Percentiles rank a stretch among this genome's conserved stretches.
phyloP scores from a whole-genome alignment of 1,284 basidiomycete genomes.

The Moniliella sp. region DNA sequence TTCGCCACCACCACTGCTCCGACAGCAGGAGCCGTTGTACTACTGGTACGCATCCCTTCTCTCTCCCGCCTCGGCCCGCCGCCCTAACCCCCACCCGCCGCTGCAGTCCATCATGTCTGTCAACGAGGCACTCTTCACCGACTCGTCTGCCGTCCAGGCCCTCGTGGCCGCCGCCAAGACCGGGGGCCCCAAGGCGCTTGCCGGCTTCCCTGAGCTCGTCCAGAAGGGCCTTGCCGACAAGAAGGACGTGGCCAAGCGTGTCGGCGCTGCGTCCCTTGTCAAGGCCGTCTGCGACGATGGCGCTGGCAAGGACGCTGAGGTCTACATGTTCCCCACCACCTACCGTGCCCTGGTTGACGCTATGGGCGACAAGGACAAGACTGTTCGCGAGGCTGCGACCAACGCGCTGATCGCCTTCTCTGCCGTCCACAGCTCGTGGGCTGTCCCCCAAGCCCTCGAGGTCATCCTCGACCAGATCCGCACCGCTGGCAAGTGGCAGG shows the following conservation, averaged over 20 bases:
- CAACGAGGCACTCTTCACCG: neutral
- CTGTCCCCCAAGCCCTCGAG: slow-evolving; percentile 60
- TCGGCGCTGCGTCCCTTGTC: slow-evolving; percentile 49
- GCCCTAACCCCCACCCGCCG: too few relatives aligned
- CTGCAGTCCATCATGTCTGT: too few relatives aligned
- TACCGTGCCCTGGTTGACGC: slow-evolving; percentile 68
- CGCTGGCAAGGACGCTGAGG: slow-evolving; percentile 65
- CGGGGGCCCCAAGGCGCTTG: slow-evolving; percentile 62
- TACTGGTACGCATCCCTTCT: too few relatives aligned
- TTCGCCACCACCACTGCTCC: too few relatives aligned
- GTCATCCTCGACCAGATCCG: slow-evolving; percentile 79
- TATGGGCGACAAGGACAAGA: slow-evolving; percentile 76
- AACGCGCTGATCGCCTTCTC: slow-evolving; percentile 62
- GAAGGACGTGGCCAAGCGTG: slow-evolving; percentile 50
- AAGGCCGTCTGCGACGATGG: slow-evolving; percentile 50
- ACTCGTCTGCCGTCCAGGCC: slow-evolving; percentile 11
- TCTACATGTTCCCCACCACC: slow-evolving; percentile 62
- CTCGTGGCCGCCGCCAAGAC: slow-evolving; percentile 37
- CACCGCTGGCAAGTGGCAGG: slow-evolving; percentile 94
- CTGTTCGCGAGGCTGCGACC: slow-evolving; percentile 60
- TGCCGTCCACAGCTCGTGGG: slow-evolving; percentile 74
- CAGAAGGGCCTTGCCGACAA: slow-evolving; percentile 48
- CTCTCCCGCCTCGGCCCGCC: too few relatives aligned
- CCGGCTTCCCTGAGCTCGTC: slow-evolving; percentile 51
- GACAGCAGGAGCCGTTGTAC: too few relatives aligned